phyloP scores from a whole-genome alignment of 2,329 filamentous ascomycete genomes.

The Grosmannia clavigera region DNA sequence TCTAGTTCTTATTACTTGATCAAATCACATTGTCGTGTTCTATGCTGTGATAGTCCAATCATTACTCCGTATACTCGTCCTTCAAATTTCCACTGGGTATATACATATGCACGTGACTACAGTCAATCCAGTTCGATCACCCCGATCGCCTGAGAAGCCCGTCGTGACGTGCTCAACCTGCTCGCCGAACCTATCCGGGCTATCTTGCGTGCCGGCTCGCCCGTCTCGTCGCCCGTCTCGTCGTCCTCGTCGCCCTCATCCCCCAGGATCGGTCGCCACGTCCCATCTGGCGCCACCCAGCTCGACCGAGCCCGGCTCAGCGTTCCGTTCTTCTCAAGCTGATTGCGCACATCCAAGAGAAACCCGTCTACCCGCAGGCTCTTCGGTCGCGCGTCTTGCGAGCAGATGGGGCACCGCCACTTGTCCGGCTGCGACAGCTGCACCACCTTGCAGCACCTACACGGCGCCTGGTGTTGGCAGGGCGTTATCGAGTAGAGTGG shows the following conservation, averaged over 20 bases:
- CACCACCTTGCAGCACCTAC: constrained; percentile 21
- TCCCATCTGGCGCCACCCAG: constrained; percentile 48
- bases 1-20: no score
- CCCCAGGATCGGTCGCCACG: constrained; percentile 42
- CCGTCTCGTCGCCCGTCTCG: constrained; percentile 14
- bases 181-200: neutral
- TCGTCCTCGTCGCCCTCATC: constrained; percentile 3
- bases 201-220: neutral
- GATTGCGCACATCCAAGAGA: constrained; percentile 46
- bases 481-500: constrained; percentile 24
- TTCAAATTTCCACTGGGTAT: neutral
- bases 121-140: constrained; percentile 8
- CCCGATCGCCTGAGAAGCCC: neutral
- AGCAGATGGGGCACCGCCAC: constrained; percentile 83
- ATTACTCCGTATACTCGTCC: neutral
- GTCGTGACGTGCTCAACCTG: neutral
- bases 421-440: constrained; percentile 51
- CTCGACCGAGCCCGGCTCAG: constrained; percentile 44
- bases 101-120: neutral
- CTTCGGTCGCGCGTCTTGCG: constrained; percentile 60
- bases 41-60: no score
- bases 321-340: constrained; percentile 36
- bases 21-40: no score
- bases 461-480: constrained; percentile 23
- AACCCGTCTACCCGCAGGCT: constrained; percentile 64